A percentile compares a stretch with the other conserved stretches of the same genome.
Evolutionary conservation across 2,329 filamentous ascomycete species (phyloP).

Genomic region (Penicillium glabrum): DNA sequence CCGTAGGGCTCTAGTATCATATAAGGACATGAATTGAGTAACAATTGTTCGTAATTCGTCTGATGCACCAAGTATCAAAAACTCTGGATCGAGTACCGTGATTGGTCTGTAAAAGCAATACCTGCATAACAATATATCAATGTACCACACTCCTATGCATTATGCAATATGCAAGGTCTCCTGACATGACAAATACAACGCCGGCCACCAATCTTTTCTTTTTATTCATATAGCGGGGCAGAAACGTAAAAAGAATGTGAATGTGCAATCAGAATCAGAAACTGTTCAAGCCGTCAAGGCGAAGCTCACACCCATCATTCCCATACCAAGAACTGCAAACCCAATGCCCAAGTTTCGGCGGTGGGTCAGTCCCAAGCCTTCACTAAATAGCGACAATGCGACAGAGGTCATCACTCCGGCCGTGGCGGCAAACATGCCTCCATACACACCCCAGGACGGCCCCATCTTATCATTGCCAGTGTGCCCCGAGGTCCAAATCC

Average conservation of each 20-base stretch:
- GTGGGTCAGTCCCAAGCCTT: slow-evolving; percentile 74
- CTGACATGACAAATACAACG: slow-evolving; percentile 1
- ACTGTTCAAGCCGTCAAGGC: slow-evolving; percentile 66
- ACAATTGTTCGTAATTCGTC: neutral
- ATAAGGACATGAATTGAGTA: neutral
- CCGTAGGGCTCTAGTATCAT: neutral
- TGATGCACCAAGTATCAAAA: neutral
- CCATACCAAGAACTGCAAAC: slow-evolving; percentile 64
- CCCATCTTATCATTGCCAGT: slow-evolving; percentile 30
- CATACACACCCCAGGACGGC: slow-evolving; percentile 56
- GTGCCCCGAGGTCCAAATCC: slow-evolving; percentile 72
- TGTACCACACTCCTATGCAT: neutral
- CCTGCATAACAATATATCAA: slow-evolving; percentile 2
- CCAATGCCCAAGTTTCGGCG: slow-evolving; percentile 37
- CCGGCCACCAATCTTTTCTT: neutral
- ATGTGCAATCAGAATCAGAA: neutral
- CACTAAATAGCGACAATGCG: slow-evolving; percentile 81
- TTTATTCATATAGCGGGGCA: neutral
- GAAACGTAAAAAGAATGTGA: neutral
- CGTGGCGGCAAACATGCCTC: slow-evolving; percentile 77
- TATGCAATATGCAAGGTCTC: neutral
- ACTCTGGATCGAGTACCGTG: neutral
- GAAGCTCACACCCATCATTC: slow-evolving; percentile 78
- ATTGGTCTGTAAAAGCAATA: neutral
- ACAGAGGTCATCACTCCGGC: slow-evolving; percentile 96